A percentile compares a stretch with the other conserved stretches of the same genome.
These are phyloP conservation scores for Nakazawaea populi DNA, from an alignment of 805 yeast species.

Conservation along the genomic window DNA sequence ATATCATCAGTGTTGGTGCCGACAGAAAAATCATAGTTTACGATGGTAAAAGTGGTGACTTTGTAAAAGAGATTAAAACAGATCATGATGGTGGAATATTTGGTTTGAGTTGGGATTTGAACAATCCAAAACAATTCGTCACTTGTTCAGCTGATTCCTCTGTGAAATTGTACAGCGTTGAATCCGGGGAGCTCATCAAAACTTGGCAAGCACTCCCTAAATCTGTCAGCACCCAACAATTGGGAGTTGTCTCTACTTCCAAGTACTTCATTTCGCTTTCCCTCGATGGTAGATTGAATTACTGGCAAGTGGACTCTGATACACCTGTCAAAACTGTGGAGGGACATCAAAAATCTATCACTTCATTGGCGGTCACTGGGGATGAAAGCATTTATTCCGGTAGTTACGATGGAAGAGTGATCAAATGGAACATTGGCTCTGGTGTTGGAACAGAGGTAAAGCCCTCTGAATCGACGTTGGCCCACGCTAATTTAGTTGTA, in stretches of 20 bases:
- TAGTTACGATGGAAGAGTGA: constrained; percentile 74
- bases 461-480: constrained; percentile 22
- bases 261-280: constrained; percentile 60
- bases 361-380: constrained; percentile 35
- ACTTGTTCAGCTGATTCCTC: constrained; percentile 83
- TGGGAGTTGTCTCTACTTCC: constrained; percentile 70
- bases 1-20: constrained; percentile 74
- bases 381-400: constrained; percentile 46
- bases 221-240: constrained; percentile 59
- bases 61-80: constrained; percentile 40
- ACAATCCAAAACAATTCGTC: constrained; percentile 49
- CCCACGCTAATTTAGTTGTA: constrained; percentile 64
- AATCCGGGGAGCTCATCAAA: constrained; percentile 33
- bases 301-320: constrained; percentile 37
- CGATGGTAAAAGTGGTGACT: constrained; percentile 86
- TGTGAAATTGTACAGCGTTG: constrained; percentile 59
- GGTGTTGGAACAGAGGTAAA: constrained; percentile 30
- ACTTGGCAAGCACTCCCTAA: constrained; percentile 43
- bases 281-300: constrained; percentile 64
- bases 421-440: constrained; percentile 45
- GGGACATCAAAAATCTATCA: constrained; percentile 84
- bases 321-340: constrained; percentile 35
- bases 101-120: constrained; percentile 62
- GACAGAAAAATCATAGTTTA: constrained; percentile 74
- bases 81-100: constrained; percentile 81